Base-by-base conservation (phyloP, 306 rosid species). In the Quercus suber region DNA sequence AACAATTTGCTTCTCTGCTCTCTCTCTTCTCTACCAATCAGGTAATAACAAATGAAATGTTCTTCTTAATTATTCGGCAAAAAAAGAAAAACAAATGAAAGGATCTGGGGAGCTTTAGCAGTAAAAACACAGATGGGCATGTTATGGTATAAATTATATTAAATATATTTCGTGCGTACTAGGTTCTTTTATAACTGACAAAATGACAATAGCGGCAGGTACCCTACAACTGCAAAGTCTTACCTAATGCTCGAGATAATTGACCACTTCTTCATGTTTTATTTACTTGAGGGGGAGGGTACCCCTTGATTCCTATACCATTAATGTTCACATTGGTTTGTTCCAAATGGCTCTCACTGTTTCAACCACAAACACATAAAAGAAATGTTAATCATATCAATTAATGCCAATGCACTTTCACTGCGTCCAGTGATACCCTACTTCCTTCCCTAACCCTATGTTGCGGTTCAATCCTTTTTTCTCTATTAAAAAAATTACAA, bases 1-100 rank as follows among this genome's bases (percentile, higher is more conserved):
- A 69, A 45, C 45, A 43, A 21, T n/a, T 37, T 2, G 45, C 45
- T 64, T 0, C 73, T 80, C 79, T 76, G 76, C 76, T 61, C 58
- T 73, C 23, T 20, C 0, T 1, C 0, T 3, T 49, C 25, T 14
- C 30, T 8, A 37, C 45, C 45, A 2, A 2, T 37, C 45, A 37
- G 43, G 11, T 37, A 37, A 7, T 37, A 7, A 37, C 3, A 20
- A 59, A n/a, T 21, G 21, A 21, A 59, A 23, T 31, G 65, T 59
- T 59, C 18, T 59, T 1, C 37, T 33, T 33, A 30, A 33, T 33
- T 35, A 41, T 41, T 41, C 45, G 8, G 45, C 45, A 7, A 41
- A 41, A 41, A 41, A 41, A 41, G 45, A 41, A 41, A 41, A 41
- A 41, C 45, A 20, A 59, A 20, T 4, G 12, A 23, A 59, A 23